A percentile compares a stretch with the other conserved stretches of the same genome.
phyloP scores from a whole-genome alignment of 768 basidiomycete species.

The Mycena maculata region DNA sequence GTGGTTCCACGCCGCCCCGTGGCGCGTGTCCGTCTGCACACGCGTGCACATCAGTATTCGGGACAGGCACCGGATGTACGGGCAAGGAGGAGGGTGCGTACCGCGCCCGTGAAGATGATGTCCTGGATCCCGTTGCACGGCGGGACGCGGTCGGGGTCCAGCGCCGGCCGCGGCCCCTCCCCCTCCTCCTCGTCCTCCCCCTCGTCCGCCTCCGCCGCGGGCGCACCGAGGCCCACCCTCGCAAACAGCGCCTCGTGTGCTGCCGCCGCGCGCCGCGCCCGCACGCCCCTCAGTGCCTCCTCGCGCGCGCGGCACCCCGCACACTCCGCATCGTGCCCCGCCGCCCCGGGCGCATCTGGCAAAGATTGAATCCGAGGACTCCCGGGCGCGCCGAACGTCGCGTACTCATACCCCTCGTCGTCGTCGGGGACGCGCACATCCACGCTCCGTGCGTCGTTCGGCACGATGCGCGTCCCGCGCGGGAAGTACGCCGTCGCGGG shows the following conservation, averaged over 20 bases:
- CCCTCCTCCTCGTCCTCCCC: conserved; percentile 32
- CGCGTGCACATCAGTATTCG: background rate
- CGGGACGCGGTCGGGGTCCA: conserved; percentile 31
- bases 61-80: conserved; percentile 9
- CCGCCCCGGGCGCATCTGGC: too few relatives aligned
- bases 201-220: conserved; percentile 38
- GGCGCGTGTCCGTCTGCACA: conserved; percentile 62
- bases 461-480: conserved; percentile 34
- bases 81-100: conserved; percentile 40
- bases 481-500: conserved; percentile 58
- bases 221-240: conserved; percentile 35
- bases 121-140: conserved; percentile 69
- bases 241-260: conserved; percentile 16
- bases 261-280: conserved; percentile 4
- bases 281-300: conserved; percentile 29
- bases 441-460: conserved; percentile 18
- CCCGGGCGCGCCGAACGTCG: conserved; percentile 49
- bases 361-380: too few relatives aligned
- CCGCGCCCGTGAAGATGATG: conserved; percentile 71
- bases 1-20: conserved; percentile 60
- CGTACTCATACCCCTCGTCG: conserved; percentile 17
- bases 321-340: conserved; percentile 56
- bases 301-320: conserved; percentile 30
- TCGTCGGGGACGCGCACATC: conserved; percentile 25
- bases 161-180: conserved; percentile 21